Base-by-base conservation (phyloP, 164 flowering plant species). In the Chimonanthus salicifolius region DNA sequence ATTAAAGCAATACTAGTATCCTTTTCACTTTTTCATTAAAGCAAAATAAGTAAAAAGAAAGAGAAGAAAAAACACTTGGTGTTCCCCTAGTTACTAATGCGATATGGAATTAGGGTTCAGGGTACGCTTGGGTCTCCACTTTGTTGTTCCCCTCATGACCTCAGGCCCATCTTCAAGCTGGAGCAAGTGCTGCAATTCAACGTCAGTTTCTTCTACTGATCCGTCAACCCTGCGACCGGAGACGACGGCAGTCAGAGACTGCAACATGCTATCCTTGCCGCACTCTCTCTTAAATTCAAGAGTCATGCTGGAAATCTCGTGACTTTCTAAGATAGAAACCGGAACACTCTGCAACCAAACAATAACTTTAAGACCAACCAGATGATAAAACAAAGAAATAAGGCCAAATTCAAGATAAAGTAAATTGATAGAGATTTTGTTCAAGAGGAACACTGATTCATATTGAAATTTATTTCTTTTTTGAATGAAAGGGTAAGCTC, bases 281-380 rank as follows among this genome's bases (percentile, higher is more conserved):
- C 99, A 95, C 76, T 95, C 99, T 84, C 81, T 64, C 54, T 96
- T 73, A 81, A 91, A 95, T 88, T 95, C 99, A 76, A 95, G 80
- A 33, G 90, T 89, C 80, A 95, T 74, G 79, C 89, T 67, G 1
- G 79, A 80, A 16, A 95, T 88, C 85, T 87, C 90, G 64, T 89
- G 90, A 60, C 85, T 89, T 88, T 91, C 97, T 84, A 92, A 60
- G 18, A 92, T 82, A 5, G 84, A 71, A 58, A 49, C 68, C 1
- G 97, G 97, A 68, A 90, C 87, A 84, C 94, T 88, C 98, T 92
- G 86, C 78, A 44, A 51, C 51, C 43, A 49, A 7, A 43, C 9
- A 10, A 45, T 62, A 6, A 48, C 21, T 47, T 20, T 13, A 66
- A 66, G 10, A 11, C 47, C 47, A 66, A 51, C 7, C 58, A 33